Percentiles rank a stretch among this genome's conserved stretches.
phyloP scores from a whole-genome alignment of 148 eudicot genomes.

The Spergularia bocconei region DNA sequence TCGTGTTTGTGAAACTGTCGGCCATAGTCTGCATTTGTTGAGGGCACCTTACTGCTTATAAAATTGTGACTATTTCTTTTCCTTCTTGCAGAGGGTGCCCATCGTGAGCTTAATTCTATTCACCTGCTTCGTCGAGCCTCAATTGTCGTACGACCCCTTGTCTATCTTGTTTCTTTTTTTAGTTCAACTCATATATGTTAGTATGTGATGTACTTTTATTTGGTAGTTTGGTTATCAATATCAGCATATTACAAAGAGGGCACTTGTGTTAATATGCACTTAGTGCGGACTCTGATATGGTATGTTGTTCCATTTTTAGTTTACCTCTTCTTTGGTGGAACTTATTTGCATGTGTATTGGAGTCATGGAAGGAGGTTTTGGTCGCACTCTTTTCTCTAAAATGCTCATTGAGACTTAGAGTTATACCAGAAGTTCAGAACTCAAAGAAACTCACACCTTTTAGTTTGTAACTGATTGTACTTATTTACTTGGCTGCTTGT shows the following conservation, averaged over 20 bases:
- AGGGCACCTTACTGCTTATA: not conserved
- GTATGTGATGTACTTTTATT: not conserved
- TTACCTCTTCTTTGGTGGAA: not conserved
- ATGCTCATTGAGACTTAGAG: not conserved
- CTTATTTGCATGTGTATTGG: constrained; percentile 2
- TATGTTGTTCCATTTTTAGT: not conserved
- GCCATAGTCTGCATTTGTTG: not conserved
- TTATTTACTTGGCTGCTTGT: not conserved
- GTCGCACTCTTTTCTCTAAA: not conserved
- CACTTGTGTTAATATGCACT: not conserved
- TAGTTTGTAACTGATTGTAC: not conserved
- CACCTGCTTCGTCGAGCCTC: constrained; percentile 78
- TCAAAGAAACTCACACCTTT: not conserved
- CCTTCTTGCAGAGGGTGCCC: constrained; percentile 71
- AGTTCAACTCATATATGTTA: not conserved
- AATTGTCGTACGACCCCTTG: constrained; percentile 39
- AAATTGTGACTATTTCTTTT: not conserved
- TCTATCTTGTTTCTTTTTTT: not conserved
- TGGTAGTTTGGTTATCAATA: not conserved
- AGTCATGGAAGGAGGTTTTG: constrained; percentile 5
- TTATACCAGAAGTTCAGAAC: not conserved
- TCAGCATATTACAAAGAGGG: not conserved
- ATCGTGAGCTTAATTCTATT: constrained; percentile 90
- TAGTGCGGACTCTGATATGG: not conserved
- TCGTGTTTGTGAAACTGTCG: not conserved